Evolutionary conservation across 2,329 filamentous ascomycete species (phyloP).

Genomic region (Stylonectria norvegica): DNA sequence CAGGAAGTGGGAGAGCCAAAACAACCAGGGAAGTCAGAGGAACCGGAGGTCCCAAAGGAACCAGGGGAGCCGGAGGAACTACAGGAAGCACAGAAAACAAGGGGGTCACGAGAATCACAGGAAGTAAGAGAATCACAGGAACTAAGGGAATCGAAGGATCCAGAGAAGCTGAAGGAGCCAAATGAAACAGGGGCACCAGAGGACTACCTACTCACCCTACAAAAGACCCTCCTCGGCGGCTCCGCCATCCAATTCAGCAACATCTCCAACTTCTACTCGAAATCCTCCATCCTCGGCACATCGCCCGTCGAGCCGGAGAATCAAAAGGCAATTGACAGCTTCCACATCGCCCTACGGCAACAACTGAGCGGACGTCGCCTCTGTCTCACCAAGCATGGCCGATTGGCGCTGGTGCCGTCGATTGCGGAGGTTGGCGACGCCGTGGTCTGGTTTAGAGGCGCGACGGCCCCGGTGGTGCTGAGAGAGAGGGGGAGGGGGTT

Average conservation of each 20-base stretch:
- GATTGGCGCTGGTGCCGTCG: constrained; percentile 2
- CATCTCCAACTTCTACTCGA: background rate
- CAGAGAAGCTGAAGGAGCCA: no score
- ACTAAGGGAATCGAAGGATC: no score
- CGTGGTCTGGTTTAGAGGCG: constrained; percentile 5
- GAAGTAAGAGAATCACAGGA: no score
- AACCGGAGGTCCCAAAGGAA: no score
- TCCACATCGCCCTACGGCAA: constrained; percentile 3
- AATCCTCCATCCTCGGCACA: background rate
- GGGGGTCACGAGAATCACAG: no score
- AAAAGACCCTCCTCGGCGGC: constrained; percentile 3
- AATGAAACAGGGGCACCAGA: background rate
- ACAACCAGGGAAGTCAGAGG: no score
- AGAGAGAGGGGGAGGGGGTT: constrained; percentile 1
- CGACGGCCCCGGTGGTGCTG: constrained; percentile 3
- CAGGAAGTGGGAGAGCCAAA: no score
- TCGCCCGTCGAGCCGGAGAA: background rate
- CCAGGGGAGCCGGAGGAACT: no score
- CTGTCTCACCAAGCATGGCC: constrained; percentile 3
- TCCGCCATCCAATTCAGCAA: background rate
- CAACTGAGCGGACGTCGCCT: constrained; percentile 6
- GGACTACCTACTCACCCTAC: background rate
- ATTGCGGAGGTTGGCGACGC: constrained; percentile 1
- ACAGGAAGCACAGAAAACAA: no score
- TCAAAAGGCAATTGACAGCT: background rate